Base-by-base conservation (phyloP, 2,329 filamentous ascomycete genomes). In the Penicillium sp. region DNA sequence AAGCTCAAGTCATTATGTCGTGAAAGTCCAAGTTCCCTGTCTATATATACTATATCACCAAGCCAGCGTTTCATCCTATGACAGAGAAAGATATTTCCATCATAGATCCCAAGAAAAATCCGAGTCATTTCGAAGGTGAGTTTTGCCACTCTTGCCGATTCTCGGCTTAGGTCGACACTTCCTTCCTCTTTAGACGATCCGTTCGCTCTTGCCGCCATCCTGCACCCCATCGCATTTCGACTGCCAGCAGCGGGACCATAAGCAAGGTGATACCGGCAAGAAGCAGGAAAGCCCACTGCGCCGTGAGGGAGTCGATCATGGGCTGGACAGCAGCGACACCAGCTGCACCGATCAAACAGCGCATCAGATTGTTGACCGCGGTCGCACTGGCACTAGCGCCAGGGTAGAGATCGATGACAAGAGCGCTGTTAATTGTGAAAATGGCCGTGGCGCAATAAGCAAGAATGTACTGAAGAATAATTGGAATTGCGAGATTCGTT, bases 401-500 rank as follows among this genome's bases (percentile, higher is more conserved):
- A 1, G 73, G 70, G 44, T 75, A 71, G 5, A 75, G 63, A 53
- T 78, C 76, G n/a, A 78, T 74, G 10, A 78, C 60, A 18, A 78
- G 64, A 0, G 75, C 71, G 35, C 68, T 73, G 60, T 70, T 75
- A 46, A 73, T 70, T 11, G 69, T 75, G 54, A 74, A 74, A 49
- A 73, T 69, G 6, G 69, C 69, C 1, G 74, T 77, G 3, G 72
- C 65, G 18, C 68, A 67, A 56, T 72, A 75, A 0, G 74, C 75
- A 27, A 74, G 73, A 18, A 78, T 46, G 58, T 75, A 78, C 43
- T 76, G 75, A 33, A 79, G 63, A 13, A 78, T 67, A 24, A 78
- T 64, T 1, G 73, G 72, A 2, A 73, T 68, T 0, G 76, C 73
- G 2, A 77, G 60, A 24, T 74, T 69, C 0, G 70, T 63, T 1